Conservation (phyloP, 2,329 filamentous ascomycete genomes). For the Neonectria magnoliae region DNA sequence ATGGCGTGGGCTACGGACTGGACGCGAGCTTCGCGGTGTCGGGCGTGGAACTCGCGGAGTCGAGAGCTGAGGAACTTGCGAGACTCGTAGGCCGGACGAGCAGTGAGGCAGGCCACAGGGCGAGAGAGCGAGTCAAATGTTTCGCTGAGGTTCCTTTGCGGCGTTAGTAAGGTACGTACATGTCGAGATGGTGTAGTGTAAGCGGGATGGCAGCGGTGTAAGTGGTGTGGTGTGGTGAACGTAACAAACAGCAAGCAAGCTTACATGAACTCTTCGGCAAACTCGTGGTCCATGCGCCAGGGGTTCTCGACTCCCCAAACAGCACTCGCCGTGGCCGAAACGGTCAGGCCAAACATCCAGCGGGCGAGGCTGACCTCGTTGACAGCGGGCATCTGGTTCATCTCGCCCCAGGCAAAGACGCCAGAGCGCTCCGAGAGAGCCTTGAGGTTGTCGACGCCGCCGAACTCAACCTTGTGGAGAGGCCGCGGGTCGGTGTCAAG, state of each 20-base stretch:
- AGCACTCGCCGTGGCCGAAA: conserved; percentile 45
- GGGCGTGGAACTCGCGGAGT: conserved; percentile 40
- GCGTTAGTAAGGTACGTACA: conserved; percentile 18
- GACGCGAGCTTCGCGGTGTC: conserved; percentile 38
- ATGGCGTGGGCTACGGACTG: conserved; percentile 43
- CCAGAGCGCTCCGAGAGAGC: conserved; percentile 37
- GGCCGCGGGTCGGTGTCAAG: conserved; percentile 43
- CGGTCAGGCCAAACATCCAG: conserved; percentile 45
- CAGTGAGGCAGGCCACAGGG: conserved; percentile 41
- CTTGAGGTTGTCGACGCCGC: conserved; percentile 34
- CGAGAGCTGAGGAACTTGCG: conserved; percentile 39
- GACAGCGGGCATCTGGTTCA: conserved; percentile 31
- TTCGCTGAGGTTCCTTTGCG: conserved; percentile 41
- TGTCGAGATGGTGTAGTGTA: neutral
- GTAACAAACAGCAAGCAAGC: neutral
- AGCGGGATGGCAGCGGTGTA: neutral
- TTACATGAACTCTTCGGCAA: conserved; percentile 45
- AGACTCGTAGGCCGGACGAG: conserved; percentile 40
- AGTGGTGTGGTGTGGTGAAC: too few species aligned
- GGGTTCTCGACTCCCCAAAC: conserved; percentile 46
- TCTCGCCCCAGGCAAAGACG: conserved; percentile 31
- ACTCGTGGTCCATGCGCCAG: conserved; percentile 45
- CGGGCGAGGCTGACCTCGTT: conserved; percentile 38
- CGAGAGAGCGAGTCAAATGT: conserved; percentile 43
- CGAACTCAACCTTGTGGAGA: conserved; percentile 42